A percentile compares a stretch with the other conserved stretches of the same genome.
These are phyloP conservation scores for Umbelopsis vinacea DNA, from an alignment of 192 early-diverging fungal genomes.

Conservation along the genomic window DNA sequence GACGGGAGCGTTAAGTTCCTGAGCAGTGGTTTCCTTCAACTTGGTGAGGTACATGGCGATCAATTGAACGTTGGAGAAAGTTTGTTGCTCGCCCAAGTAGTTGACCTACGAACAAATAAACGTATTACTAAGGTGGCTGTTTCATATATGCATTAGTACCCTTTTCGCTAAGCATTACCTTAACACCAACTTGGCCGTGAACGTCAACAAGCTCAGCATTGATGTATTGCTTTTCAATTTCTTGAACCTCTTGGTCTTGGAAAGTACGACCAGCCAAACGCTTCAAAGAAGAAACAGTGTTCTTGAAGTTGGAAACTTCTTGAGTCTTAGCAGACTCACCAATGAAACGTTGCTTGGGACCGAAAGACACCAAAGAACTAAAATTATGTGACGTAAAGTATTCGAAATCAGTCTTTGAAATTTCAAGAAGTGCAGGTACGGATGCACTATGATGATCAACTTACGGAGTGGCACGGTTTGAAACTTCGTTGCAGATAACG, in stretches of 20 bases:
- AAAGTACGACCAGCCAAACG: conserved; percentile 88
- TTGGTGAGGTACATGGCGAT: conserved; percentile 93
- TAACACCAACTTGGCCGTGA: conserved; percentile 84
- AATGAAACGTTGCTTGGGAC: conserved; percentile 92
- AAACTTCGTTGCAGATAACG: conserved; percentile 95
- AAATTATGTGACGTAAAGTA: background rate
- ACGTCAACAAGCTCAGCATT: conserved; percentile 81
- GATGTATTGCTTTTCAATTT: conserved; percentile 82
- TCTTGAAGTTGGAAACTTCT: conserved; percentile 98
- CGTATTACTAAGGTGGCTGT: background rate
- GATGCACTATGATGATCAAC: conserved; percentile 31
- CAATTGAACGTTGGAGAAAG: conserved; percentile 89
- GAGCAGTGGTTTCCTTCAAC: conserved; percentile 86
- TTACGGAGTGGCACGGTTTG: conserved; percentile 94
- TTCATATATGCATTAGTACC: background rate
- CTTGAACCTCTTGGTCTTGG: conserved; percentile 81
- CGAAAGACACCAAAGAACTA: conserved; percentile 92
- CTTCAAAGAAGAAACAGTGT: conserved; percentile 90
- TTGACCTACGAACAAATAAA: conserved; percentile 55
- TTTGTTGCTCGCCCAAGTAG: conserved; percentile 76
- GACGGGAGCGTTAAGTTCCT: conserved; percentile 83
- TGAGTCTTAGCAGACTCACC: conserved; percentile 95
- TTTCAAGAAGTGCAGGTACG: background rate
- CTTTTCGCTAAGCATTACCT: conserved; percentile 41
- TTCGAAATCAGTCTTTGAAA: background rate